phyloP scores from a whole-genome alignment of 805 yeast species.

The Yarrowia sp. region DNA sequence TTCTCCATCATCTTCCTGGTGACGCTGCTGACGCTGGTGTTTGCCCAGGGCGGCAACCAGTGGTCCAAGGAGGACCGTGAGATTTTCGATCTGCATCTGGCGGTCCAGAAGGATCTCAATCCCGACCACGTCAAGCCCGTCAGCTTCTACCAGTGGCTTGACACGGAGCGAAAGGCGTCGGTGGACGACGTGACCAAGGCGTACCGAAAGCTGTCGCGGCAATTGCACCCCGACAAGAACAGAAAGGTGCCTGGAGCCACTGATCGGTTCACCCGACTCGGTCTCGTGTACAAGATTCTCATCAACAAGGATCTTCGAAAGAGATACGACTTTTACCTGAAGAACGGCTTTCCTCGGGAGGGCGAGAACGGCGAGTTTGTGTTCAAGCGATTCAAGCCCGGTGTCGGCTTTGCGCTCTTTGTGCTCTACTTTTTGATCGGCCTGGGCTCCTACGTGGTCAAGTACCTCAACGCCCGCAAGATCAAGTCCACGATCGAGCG shows the following conservation, averaged over 20 bases:
- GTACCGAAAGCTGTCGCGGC: slow-evolving; percentile 72
- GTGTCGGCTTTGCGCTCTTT: slow-evolving; percentile 58
- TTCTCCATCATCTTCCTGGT: slow-evolving; percentile 29
- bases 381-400: slow-evolving; percentile 72
- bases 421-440: slow-evolving; percentile 61
- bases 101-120: slow-evolving; percentile 69
- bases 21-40: slow-evolving; percentile 34
- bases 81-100: slow-evolving; percentile 74
- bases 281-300: slow-evolving; percentile 75
- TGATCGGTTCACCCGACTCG: slow-evolving; percentile 77
- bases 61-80: slow-evolving; percentile 80
- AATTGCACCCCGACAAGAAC: slow-evolving; percentile 86
- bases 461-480: slow-evolving; percentile 52
- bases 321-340: slow-evolving; percentile 82
- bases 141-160: slow-evolving; percentile 67
- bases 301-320: slow-evolving; percentile 65
- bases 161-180: slow-evolving; percentile 45
- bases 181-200: slow-evolving; percentile 49
- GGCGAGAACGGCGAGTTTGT: slow-evolving; percentile 67
- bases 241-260: slow-evolving; percentile 41
- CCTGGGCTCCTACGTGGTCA: slow-evolving; percentile 63
- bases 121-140: slow-evolving; percentile 53
- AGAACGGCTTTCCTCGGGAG: slow-evolving; percentile 86
- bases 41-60: slow-evolving; percentile 41
- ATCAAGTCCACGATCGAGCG: slow-evolving; percentile 40